phyloP scores from a whole-genome alignment of 2,329 filamentous ascomycete species.

The Ploettnerulaceae sp. region DNA sequence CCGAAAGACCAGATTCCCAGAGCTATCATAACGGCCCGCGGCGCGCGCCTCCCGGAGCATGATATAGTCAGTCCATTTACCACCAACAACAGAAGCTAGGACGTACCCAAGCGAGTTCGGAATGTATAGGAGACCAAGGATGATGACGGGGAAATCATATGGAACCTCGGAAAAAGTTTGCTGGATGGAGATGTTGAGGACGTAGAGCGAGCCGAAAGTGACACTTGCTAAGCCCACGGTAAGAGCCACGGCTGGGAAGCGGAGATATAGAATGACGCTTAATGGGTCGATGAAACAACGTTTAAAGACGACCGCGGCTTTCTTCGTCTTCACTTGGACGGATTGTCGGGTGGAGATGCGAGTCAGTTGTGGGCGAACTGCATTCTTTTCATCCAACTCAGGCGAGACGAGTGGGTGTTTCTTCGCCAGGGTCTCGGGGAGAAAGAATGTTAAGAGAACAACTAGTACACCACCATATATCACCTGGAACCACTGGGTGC shows the following conservation, averaged over 20 bases:
- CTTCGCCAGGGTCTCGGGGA: conserved; percentile 58
- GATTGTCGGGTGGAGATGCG: conserved; percentile 60
- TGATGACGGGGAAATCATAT: conserved; percentile 63
- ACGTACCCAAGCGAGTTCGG: conserved; percentile 71
- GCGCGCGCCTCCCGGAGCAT: conserved; percentile 72
- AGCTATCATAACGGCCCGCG: conserved; percentile 62
- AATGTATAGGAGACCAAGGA: conserved; percentile 74
- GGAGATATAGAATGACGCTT: conserved; percentile 63
- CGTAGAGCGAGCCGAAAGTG: conserved; percentile 69
- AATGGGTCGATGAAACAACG: conserved; percentile 68
- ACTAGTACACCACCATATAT: conserved; percentile 61
- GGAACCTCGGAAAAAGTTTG: conserved; percentile 60
- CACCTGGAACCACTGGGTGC: conserved; percentile 72
- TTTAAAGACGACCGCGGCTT: conserved; percentile 49
- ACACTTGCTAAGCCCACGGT: conserved; percentile 71
- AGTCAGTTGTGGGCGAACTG: conserved; percentile 30
- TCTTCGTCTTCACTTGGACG: conserved; percentile 51
- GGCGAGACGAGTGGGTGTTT: conserved; percentile 15
- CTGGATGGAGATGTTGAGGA: conserved; percentile 74
- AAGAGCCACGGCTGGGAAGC: conserved; percentile 67
- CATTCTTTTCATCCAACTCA: conserved; percentile 8
- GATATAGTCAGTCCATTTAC: conserved; percentile 73
- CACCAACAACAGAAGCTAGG: conserved; percentile 61
- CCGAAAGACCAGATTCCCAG: conserved; percentile 60
- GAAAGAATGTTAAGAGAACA: conserved; percentile 51